Percentiles rank a stretch among this genome's conserved stretches.
Evolutionary conservation across 805 yeast species (phyloP).

Genomic region (Myxozyma lipomycoides): DNA sequence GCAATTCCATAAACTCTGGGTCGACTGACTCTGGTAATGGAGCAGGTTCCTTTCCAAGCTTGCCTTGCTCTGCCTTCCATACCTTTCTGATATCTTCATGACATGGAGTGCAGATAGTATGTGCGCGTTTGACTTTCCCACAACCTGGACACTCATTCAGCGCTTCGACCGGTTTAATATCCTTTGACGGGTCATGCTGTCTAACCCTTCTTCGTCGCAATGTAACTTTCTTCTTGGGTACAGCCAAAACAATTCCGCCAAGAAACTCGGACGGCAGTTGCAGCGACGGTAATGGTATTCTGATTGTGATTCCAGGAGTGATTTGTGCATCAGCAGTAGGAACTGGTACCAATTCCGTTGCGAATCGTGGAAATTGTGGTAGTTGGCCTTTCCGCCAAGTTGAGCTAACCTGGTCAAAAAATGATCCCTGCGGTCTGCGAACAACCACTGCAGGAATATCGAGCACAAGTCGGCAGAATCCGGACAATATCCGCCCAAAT

Average conservation of each 20-base stretch:
- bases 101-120: slow-evolving; percentile 89
- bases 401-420: too few species aligned
- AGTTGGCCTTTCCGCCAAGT: too few species aligned
- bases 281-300: slow-evolving; percentile 19
- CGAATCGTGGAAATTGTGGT: not conserved
- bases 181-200: slow-evolving; percentile 80
- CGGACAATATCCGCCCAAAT: slow-evolving; percentile 4
- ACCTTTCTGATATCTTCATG: slow-evolving; percentile 71
- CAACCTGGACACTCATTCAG: slow-evolving; percentile 92
- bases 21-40: slow-evolving; percentile 19
- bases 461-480: slow-evolving; percentile 6
- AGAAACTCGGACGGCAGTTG: slow-evolving; percentile 41
- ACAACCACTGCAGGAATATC: not conserved
- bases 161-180: slow-evolving; percentile 67
- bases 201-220: slow-evolving; percentile 81
- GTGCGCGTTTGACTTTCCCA: slow-evolving; percentile 86
- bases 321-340: slow-evolving; percentile 1
- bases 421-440: not conserved
- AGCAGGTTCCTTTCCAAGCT: not conserved
- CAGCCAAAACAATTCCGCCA: slow-evolving; percentile 74
- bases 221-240: slow-evolving; percentile 90
- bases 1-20: slow-evolving; percentile 13
- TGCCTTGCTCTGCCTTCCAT: slow-evolving; percentile 50
- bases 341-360: not conserved
- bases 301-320: slow-evolving; percentile 14